These are phyloP conservation scores for Globisporangium solare DNA, from an alignment of 352 stramenopile species.

Conservation along the genomic window DNA sequence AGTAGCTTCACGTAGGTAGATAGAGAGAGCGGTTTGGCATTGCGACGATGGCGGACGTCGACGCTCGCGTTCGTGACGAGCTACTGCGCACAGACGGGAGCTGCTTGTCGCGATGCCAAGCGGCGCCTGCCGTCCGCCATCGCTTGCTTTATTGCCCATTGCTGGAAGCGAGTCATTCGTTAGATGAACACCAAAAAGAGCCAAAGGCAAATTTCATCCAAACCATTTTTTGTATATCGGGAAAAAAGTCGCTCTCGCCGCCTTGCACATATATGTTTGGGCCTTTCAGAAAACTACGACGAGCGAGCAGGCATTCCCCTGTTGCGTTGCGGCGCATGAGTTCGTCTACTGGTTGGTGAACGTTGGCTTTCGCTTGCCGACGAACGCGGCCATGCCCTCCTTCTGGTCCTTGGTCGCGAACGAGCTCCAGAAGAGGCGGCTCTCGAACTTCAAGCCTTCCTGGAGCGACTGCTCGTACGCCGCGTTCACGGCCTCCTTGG, in stretches of 20 bases:
- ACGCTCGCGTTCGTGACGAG: too few species aligned
- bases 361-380: conserved; percentile 94
- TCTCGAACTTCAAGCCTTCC: conserved; percentile 96
- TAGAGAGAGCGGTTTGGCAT: background rate
- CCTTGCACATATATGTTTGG: background rate
- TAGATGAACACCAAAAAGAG: too few species aligned
- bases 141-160: too few species aligned
- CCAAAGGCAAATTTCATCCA: too few species aligned
- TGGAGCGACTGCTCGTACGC: conserved; percentile 91
- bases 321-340: background rate
- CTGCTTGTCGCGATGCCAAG: too few species aligned
- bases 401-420: conserved; percentile 95
- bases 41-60: too few species aligned
- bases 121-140: too few species aligned
- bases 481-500: conserved; percentile 95
- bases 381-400: conserved; percentile 97
- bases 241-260: too few species aligned
- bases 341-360: conserved; percentile 91
- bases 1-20: background rate
- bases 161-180: too few species aligned
- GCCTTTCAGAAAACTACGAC: too few species aligned
- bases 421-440: conserved; percentile 96
- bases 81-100: too few species aligned
- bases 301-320: background rate
- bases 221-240: too few species aligned